phyloP scores from a whole-genome alignment of 2,329 filamentous ascomycete genomes.

The Boeremia lycopersici region DNA sequence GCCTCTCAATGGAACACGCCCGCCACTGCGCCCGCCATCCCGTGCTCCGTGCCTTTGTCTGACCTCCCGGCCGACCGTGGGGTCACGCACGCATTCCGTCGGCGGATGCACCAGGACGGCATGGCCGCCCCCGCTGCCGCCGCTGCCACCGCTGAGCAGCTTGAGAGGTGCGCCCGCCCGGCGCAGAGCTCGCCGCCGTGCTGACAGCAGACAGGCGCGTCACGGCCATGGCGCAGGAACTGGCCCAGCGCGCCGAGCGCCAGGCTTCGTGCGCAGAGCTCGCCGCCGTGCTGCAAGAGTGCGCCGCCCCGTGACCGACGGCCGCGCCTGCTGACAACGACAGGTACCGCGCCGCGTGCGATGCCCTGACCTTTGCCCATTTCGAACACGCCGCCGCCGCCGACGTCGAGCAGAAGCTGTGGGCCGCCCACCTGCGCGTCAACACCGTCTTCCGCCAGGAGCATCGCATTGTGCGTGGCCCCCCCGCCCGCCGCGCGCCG shows the following conservation, averaged over 20 bases:
- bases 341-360: conserved; percentile 74
- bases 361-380: conserved; percentile 74
- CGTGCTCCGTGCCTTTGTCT: conserved; percentile 61
- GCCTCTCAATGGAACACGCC: conserved; percentile 64
- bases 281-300: conserved; percentile 48
- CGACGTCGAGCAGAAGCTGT: conserved; percentile 73
- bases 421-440: conserved; percentile 78
- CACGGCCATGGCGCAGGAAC: conserved; percentile 55
- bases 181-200: conserved; percentile 1
- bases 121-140: conserved; percentile 54
- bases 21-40: conserved; percentile 52
- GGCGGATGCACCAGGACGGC: conserved; percentile 29
- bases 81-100: conserved; percentile 49
- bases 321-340: conserved; percentile 25
- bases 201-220: conserved; percentile 48
- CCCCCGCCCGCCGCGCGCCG: neutral
- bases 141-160: conserved; percentile 54
- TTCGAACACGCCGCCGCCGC: conserved; percentile 68
- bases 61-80: conserved; percentile 62
- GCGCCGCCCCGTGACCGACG: conserved; percentile 14
- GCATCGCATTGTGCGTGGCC: conserved; percentile 31
- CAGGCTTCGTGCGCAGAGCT: conserved; percentile 58
- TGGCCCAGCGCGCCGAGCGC: conserved; percentile 57
- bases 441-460: conserved; percentile 78
- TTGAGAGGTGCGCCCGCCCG: conserved; percentile 56